Percentiles rank a stretch among this genome's conserved stretches.
phyloP scores from a whole-genome alignment of 2,329 filamentous ascomycete genomes.

The Aphanocladium album region DNA sequence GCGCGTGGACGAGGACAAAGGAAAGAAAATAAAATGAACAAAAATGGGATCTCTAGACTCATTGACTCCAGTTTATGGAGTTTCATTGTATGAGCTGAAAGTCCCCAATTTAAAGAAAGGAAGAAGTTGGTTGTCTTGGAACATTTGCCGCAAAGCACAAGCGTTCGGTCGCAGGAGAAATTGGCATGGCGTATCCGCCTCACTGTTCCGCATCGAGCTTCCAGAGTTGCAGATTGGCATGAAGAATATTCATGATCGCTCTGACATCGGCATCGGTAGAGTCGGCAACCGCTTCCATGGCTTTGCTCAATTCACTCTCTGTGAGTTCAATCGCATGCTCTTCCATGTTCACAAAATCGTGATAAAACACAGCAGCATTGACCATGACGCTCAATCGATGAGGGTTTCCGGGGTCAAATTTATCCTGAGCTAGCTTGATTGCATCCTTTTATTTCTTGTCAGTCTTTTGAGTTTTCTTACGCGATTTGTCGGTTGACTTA shows the following conservation, averaged over 20 bases:
- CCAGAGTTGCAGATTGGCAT: background rate
- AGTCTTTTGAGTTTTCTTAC: background rate
- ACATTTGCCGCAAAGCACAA: background rate
- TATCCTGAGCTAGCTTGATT: background rate
- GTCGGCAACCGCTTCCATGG: background rate
- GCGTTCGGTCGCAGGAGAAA: background rate
- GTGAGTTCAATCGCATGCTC: background rate
- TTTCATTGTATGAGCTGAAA: background rate
- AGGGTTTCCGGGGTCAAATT: background rate
- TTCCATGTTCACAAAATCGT: background rate
- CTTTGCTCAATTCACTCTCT: background rate
- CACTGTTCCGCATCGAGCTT: background rate
- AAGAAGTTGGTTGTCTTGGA: background rate
- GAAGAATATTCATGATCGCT: background rate
- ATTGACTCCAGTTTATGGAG: no score
- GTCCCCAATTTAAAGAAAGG: background rate
- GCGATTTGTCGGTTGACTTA: background rate
- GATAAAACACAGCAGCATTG: background rate
- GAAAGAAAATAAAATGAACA: no score
- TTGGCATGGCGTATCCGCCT: background rate
- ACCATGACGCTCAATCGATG: background rate
- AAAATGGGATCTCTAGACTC: no score
- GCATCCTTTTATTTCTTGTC: background rate
- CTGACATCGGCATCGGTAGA: background rate
- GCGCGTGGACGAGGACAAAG: no score